These are phyloP conservation scores for Plasmodium inui DNA, from an alignment of 169 alveolate genomes.

Conservation along the genomic window DNA sequence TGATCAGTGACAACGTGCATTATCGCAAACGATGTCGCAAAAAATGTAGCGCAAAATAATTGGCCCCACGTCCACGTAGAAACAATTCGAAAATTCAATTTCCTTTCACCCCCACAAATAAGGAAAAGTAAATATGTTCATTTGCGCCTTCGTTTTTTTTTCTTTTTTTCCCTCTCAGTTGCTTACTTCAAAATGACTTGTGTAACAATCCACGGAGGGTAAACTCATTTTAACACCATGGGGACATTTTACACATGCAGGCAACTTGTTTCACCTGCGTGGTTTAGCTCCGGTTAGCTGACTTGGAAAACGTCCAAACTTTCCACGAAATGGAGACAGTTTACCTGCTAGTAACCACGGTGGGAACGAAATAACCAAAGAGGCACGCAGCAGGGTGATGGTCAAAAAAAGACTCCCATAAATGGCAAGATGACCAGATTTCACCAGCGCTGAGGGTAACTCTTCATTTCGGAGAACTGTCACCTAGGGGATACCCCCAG, in stretches of 20 bases:
- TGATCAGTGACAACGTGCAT: not conserved
- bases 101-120: no score
- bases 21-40: not conserved
- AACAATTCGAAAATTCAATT: no score
- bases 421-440: not conserved
- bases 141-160: not conserved
- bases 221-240: not conserved
- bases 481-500: not conserved
- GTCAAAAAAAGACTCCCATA: not conserved
- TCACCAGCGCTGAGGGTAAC: not conserved
- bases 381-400: not conserved
- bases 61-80: no score
- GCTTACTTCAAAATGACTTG: not conserved
- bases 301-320: not conserved
- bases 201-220: not conserved
- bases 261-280: not conserved
- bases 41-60: not conserved
- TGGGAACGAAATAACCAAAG: not conserved
- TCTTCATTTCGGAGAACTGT: not conserved
- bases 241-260: not conserved
- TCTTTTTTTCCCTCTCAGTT: not conserved
- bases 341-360: not conserved
- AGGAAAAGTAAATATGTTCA: not conserved
- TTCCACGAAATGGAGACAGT: not conserved
- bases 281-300: not conserved